A percentile compares a stretch with the other conserved stretches of the same genome.
phyloP scores from a whole-genome alignment of 805 yeast genomes.

The Candida morakotiae region DNA sequence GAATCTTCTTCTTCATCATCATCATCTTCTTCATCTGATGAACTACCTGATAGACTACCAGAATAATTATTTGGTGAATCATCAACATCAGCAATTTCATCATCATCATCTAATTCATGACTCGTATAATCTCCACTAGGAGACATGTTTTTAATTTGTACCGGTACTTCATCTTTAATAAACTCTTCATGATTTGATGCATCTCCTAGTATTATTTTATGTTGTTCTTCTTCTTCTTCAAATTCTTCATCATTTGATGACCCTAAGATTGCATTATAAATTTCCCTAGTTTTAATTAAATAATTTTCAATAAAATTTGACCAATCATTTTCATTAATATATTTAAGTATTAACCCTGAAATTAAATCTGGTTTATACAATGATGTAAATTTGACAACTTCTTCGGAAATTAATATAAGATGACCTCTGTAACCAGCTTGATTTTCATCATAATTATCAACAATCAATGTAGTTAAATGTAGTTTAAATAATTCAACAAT shows the following conservation, averaged over 20 bases:
- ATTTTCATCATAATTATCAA: conserved; percentile 29
- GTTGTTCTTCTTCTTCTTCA: conserved; percentile 35
- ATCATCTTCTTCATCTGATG: conserved; percentile 28
- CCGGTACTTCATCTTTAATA: conserved; percentile 20
- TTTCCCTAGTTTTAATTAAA: conserved; percentile 48
- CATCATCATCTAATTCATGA: conserved; percentile 23
- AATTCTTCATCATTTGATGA: conserved; percentile 25
- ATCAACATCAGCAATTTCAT: conserved; percentile 14
- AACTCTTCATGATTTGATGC: conserved; percentile 30
- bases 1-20: conserved; percentile 16
- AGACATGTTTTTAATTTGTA: conserved; percentile 23
- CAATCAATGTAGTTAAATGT: conserved; percentile 24
- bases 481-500: conserved; percentile 26
- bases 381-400: conserved; percentile 83
- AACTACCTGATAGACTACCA: conserved; percentile 41
- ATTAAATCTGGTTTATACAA: conserved; percentile 57
- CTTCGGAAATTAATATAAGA: conserved; percentile 87
- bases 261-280: conserved; percentile 55
- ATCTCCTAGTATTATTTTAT: conserved; percentile 35
- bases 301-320: conserved; percentile 46
- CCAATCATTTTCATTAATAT: conserved; percentile 48
- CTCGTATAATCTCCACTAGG: conserved; percentile 20
- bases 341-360: conserved; percentile 48
- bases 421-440: conserved; percentile 98
- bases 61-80: conserved; percentile 28